phyloP scores from a whole-genome alignment of 805 yeast genomes.

The Metahyphopichia silvanorum region DNA sequence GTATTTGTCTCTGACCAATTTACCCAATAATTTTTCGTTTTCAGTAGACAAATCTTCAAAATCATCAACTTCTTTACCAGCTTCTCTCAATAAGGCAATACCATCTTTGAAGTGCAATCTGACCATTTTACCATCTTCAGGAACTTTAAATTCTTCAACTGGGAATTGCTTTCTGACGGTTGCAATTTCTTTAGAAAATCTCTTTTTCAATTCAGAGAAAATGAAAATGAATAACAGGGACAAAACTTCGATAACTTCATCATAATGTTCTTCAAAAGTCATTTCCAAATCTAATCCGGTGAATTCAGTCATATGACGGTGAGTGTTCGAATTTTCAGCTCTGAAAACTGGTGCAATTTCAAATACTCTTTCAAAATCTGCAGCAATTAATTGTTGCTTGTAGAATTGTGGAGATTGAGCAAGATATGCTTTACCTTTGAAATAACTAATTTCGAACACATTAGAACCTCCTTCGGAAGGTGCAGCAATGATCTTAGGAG shows the following conservation, averaged over 20 bases:
- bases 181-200: slow-evolving; percentile 83
- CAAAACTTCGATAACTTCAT: slow-evolving; percentile 70
- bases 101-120: slow-evolving; percentile 89
- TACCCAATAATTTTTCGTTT: slow-evolving; percentile 91
- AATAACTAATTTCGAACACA: slow-evolving; percentile 90
- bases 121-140: slow-evolving; percentile 92
- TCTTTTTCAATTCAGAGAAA: slow-evolving; percentile 74
- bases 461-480: slow-evolving; percentile 98
- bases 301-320: slow-evolving; percentile 99
- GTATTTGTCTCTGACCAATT: slow-evolving; percentile 86
- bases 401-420: slow-evolving; percentile 99
- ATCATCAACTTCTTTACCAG: slow-evolving; percentile 83
- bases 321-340: slow-evolving; percentile 98
- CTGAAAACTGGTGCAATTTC: slow-evolving; percentile 98
- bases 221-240: slow-evolving; percentile 82
- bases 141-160: slow-evolving; percentile 94
- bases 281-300: slow-evolving; percentile 96
- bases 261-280: slow-evolving; percentile 98
- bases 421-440: slow-evolving; percentile 86
- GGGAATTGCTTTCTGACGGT: slow-evolving; percentile 92
- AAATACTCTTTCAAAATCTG: slow-evolving; percentile 94
- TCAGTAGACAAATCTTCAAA: slow-evolving; percentile 91
- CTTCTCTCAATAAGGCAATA: slow-evolving; percentile 76
- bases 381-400: slow-evolving; percentile 97
- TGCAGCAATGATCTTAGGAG: slow-evolving; percentile 93